A percentile compares a stretch with the other conserved stretches of the same genome.
phyloP scores from a whole-genome alignment of 805 yeast species.

The Monosporozyma unispora region DNA sequence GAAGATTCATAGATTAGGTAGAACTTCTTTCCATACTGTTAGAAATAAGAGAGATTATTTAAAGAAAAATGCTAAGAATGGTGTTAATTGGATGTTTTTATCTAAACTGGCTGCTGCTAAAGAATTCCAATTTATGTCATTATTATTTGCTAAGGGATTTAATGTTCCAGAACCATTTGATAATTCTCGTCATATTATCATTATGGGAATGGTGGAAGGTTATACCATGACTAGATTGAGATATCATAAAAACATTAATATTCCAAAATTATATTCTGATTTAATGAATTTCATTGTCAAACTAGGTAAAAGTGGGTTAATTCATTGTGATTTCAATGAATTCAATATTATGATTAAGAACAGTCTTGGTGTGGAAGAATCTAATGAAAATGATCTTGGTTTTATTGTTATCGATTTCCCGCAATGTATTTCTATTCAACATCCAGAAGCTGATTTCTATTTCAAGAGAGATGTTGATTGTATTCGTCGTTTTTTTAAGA shows the following conservation, averaged over 20 bases:
- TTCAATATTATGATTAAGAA: conserved; percentile 81
- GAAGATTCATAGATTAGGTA: conserved; percentile 87
- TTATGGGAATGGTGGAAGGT: conserved; percentile 90
- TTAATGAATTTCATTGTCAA: conserved; percentile 81
- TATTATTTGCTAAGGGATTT: conserved; percentile 66
- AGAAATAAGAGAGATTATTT: conserved; percentile 91
- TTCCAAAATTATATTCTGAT: conserved; percentile 67
- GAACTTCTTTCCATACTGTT: conserved; percentile 87
- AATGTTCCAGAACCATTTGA: conserved; percentile 85
- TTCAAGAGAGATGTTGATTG: conserved; percentile 92
- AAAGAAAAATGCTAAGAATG: conserved; percentile 50
- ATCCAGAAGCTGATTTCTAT: conserved; percentile 76
- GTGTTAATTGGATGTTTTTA: conserved; percentile 86
- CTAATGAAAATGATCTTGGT: conserved; percentile 45
- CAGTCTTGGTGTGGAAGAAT: conserved; percentile 37
- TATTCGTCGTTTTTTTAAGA: conserved; percentile 71
- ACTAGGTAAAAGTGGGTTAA: conserved; percentile 78
- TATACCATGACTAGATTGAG: conserved; percentile 77
- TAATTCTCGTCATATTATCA: conserved; percentile 80
- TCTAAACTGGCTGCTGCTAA: conserved; percentile 86
- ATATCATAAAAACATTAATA: conserved; percentile 46
- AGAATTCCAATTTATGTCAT: conserved; percentile 81
- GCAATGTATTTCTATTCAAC: conserved; percentile 91
- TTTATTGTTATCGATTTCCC: conserved; percentile 96
- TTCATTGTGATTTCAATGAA: conserved; percentile 97